Base-by-base conservation (phyloP, 2,329 filamentous ascomycete species). In the Chrysoporthe austroafricana region DNA sequence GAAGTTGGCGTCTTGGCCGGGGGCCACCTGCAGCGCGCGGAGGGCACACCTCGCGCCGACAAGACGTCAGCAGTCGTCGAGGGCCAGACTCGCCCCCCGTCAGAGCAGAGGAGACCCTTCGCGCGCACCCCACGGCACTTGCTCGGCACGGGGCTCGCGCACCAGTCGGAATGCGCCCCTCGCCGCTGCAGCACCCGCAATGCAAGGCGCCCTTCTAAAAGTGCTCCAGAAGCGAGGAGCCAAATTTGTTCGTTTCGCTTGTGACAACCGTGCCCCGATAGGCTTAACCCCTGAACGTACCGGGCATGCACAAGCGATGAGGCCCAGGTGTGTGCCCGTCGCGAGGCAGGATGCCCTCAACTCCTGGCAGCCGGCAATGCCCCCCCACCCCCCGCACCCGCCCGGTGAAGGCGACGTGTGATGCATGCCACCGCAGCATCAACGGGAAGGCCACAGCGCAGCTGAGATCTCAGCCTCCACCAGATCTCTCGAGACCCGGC, bases 121-220 rank as follows among this genome's bases (percentile, higher is more conserved):
- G 1, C 36, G 13, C 54, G 3, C 54, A 52, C 36, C 32, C 52
- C 34, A 34, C 34, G 42, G 7, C 16, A 61, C 42, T 6, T 43
- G 21, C 14, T 32, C 59, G n/a, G 39, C 18, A 46, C 42, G n/a
- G 34, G 16, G 21, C 26, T 46, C 13, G 26, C 43, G 42, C 59
- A 48, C 59, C 59, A 61, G 42, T 32, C 54, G 54, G 54, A 39
- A 57, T 34, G n/a, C 34, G 34, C 34, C 21, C 59, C 59, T 43
- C 16, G 59, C 13, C 36, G 4, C 59, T 48, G 26, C 43, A 61
- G 43, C 43, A 61, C n/a, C 59, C 43, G 43, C 32, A 48, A 61
- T 46, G 39, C 59, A 48, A 44, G 42, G 59, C 42, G 59, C 59
- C 21, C 43, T 18, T 9, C n/a, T 26, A 46, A 60, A 39, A 39